Conservation (phyloP, 768 basidiomycete species). For the Termitomyces sp. region DNA sequence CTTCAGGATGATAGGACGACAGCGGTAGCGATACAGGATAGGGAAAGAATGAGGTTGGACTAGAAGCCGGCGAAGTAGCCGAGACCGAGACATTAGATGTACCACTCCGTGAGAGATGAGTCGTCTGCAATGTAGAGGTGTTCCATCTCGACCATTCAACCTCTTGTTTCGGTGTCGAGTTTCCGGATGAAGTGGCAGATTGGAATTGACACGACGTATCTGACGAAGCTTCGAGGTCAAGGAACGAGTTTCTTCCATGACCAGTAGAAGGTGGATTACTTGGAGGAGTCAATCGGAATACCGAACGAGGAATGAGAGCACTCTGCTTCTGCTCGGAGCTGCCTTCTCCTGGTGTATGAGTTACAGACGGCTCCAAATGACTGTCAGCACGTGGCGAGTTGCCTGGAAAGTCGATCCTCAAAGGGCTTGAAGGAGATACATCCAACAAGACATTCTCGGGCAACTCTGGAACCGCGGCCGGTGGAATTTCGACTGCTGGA, state of each 20-base stretch:
- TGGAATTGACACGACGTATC: constrained; percentile 22
- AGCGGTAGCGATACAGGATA: constrained; percentile 44
- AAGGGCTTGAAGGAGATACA: constrained; percentile 9
- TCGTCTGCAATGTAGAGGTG: constrained; percentile 17
- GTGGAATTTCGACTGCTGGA: constrained; percentile 7
- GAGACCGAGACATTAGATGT: constrained; percentile 10
- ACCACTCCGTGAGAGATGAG: constrained; percentile 8
- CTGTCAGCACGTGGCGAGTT: neutral
- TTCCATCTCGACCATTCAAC: constrained; percentile 36
- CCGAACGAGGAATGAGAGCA: constrained; percentile 6
- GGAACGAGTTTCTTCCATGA: constrained; percentile 27
- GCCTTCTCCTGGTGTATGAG: constrained; percentile 6
- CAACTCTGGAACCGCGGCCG: constrained; percentile 1
- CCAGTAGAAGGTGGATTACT: constrained; percentile 14
- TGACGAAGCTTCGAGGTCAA: constrained; percentile 33
- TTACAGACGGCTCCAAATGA: constrained; percentile 12
- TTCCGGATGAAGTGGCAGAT: constrained; percentile 15
- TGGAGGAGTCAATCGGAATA: constrained; percentile 25
- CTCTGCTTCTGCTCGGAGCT: constrained; percentile 17
- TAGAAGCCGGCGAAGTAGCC: constrained; percentile 14
- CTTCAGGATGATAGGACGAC: constrained; percentile 31
- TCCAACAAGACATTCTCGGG: constrained; percentile 2
- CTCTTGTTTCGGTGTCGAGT: constrained; percentile 3
- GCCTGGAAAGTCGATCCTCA: constrained; percentile 7
- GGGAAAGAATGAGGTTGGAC: constrained; percentile 31